These are phyloP conservation scores for Nothophytophthora sp. DNA, from an alignment of 352 stramenopile species.

Conservation along the genomic window DNA sequence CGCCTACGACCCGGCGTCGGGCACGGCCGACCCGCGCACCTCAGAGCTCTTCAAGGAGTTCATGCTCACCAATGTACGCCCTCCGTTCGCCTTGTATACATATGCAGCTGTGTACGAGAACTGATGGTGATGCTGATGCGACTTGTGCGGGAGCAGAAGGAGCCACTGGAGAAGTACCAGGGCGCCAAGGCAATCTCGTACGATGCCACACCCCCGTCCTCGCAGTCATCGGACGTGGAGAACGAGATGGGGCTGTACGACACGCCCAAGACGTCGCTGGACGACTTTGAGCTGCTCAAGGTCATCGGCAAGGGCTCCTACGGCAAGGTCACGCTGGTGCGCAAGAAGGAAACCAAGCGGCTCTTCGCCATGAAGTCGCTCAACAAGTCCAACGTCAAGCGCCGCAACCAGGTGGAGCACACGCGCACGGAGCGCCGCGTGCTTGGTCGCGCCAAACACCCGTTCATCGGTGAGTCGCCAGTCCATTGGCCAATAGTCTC, in stretches of 20 bases:
- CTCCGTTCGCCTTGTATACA: slow-evolving; percentile 1
- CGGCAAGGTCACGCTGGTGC: slow-evolving; percentile 90
- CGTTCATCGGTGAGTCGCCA: slow-evolving; percentile 83
- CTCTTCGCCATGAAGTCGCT: slow-evolving; percentile 89
- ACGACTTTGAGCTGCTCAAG: slow-evolving; percentile 93
- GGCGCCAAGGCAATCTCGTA: slow-evolving; percentile 30
- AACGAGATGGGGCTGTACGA: slow-evolving; percentile 71
- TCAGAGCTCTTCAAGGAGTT: slow-evolving; percentile 83
- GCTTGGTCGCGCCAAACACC: slow-evolving; percentile 87
- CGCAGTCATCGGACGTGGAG: slow-evolving; percentile 24
- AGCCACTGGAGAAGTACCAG: slow-evolving; percentile 68
- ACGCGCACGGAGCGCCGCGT: slow-evolving; percentile 84
- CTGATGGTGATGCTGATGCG: too few species aligned
- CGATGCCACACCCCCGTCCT: slow-evolving; percentile 38
- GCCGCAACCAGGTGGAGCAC: slow-evolving; percentile 85
- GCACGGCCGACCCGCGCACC: slow-evolving; percentile 58
- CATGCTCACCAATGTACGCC: slow-evolving; percentile 73
- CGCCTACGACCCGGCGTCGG: slow-evolving; percentile 65
- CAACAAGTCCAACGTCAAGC: slow-evolving; percentile 91
- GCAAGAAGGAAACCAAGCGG: slow-evolving; percentile 75
- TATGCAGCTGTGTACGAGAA: too few species aligned
- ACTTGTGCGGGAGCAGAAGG: slow-evolving; percentile 49
- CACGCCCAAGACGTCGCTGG: slow-evolving; percentile 87
- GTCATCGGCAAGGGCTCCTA: slow-evolving; percentile 93
- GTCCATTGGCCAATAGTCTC: too few species aligned